These are phyloP conservation scores for Lathyrus tuberosus DNA, from an alignment of 306 rosid species.

Conservation along the genomic window DNA sequence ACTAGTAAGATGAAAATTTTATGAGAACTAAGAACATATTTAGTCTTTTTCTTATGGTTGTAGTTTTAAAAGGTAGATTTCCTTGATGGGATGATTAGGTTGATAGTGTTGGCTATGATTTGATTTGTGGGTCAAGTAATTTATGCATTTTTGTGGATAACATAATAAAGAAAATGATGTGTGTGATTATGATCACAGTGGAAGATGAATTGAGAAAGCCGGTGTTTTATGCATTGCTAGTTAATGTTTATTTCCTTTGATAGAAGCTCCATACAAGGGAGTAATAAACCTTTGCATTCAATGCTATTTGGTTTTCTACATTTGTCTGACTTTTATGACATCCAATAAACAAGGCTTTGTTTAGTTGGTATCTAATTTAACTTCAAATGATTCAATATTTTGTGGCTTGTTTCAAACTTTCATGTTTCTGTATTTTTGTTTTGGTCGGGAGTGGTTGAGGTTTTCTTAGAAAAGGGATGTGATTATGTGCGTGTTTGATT, in stretches of 20 bases:
- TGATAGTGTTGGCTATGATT: neutral
- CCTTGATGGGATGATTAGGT: neutral
- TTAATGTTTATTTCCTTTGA: constrained; percentile 7
- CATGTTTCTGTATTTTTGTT: constrained; percentile 1
- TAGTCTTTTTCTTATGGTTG: neutral
- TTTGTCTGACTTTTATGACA: constrained; percentile 6
- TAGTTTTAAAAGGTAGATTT: neutral
- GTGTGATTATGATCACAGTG: neutral
- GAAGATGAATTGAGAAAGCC: constrained; percentile 9
- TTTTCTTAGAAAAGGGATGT: constrained; percentile 1
- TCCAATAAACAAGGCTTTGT: neutral
- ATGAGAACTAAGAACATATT: neutral
- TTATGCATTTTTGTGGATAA: constrained; percentile 10
- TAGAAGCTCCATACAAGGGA: neutral
- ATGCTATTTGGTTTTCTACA: constrained; percentile 23
- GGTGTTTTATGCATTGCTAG: neutral
- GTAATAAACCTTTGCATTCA: neutral
- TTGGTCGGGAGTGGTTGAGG: constrained; percentile 1
- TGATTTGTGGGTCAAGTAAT: constrained; percentile 24
- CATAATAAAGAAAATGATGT: neutral
- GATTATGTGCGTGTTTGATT: neutral
- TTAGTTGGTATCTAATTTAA: constrained; percentile 9
- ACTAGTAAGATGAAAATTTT: neutral
- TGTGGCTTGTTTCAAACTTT: neutral
- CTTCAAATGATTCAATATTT: constrained; percentile 6